These are phyloP conservation scores for Leonotis leonurus DNA, from an alignment of 257 asterid genomes.

Conservation along the genomic window DNA sequence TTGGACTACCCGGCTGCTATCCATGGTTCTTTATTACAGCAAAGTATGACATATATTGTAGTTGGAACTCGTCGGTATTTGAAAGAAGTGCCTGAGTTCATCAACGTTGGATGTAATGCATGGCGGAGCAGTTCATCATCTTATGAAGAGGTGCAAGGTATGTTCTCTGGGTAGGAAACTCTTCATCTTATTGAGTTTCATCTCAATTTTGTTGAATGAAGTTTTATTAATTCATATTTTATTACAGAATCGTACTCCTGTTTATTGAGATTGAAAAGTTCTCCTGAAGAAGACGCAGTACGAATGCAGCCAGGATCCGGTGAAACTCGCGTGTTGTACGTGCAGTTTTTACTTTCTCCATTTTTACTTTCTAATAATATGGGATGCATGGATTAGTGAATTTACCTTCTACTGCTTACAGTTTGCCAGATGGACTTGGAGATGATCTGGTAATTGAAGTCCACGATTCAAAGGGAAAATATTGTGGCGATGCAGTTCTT, in stretches of 20 bases:
- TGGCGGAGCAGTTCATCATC: constrained; percentile 61
- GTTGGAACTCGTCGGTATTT: constrained; percentile 64
- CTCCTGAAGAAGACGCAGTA: constrained; percentile 68
- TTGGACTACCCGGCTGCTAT: too few relatives aligned
- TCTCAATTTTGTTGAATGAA: not conserved
- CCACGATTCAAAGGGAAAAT: constrained; percentile 68
- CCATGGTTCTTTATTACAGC: constrained; percentile 57
- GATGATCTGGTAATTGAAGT: constrained; percentile 83
- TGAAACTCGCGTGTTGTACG: constrained; percentile 87
- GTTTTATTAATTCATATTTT: not conserved
- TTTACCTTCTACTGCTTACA: constrained; percentile 21
- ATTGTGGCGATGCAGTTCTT: constrained; percentile 69
- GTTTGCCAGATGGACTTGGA: constrained; percentile 90
- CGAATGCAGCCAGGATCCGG: constrained; percentile 96
- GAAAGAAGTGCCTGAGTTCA: constrained; percentile 70
- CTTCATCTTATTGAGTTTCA: constrained; percentile 1
- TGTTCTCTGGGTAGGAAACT: not conserved
- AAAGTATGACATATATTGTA: constrained; percentile 54
- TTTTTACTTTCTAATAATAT: not conserved
- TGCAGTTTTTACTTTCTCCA: constrained; percentile 13
- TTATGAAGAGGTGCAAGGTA: constrained; percentile 74
- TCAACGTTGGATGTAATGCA: constrained; percentile 64
- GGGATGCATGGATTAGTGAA: constrained; percentile 1
- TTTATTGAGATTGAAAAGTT: constrained; percentile 71
- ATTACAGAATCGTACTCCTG: constrained; percentile 73